Conservation (phyloP, 2,329 filamentous ascomycete genomes). For the Capronia coronata region DNA sequence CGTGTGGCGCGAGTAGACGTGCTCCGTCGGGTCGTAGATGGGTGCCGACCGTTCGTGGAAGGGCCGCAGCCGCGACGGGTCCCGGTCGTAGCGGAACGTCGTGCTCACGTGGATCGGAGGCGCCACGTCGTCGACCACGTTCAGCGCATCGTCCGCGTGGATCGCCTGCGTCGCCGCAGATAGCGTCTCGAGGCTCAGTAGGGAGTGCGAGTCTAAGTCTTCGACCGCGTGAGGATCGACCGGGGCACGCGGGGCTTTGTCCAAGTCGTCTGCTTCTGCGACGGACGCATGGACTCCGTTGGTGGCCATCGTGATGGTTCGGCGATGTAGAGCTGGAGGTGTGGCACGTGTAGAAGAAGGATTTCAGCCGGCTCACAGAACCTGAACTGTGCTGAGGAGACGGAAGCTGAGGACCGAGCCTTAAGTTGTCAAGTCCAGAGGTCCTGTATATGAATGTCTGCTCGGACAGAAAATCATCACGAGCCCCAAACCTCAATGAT, state of each 20-base stretch:
- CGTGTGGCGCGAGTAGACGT: constrained; percentile 77
- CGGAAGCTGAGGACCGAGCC: no score
- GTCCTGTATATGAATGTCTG: no score
- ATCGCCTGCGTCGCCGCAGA: constrained; percentile 63
- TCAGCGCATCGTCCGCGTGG: constrained; percentile 74
- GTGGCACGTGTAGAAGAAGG: no score
- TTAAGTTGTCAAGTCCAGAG: no score
- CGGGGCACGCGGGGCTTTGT: constrained; percentile 3
- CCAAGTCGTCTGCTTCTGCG: constrained; percentile 3
- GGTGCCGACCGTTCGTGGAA: constrained; percentile 42
- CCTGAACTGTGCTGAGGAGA: no score
- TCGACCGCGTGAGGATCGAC: constrained; percentile 4
- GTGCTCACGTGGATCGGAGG: constrained; percentile 87
- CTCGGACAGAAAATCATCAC: no score
- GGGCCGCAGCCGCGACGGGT: constrained; percentile 60
- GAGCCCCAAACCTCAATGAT: no score
- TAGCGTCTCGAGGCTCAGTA: constrained; percentile 13
- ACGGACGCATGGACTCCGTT: neutral
- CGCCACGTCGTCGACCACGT: constrained; percentile 69
- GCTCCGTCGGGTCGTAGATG: constrained; percentile 35
- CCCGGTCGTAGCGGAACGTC: constrained; percentile 72
- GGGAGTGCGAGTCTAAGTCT: constrained; percentile 8
- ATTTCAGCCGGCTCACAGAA: no score
- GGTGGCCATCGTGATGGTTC: neutral
- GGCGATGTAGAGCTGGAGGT: no score